Conservation (phyloP, 2,329 filamentous ascomycete species). For the Westerdykella aurantiaca region DNA sequence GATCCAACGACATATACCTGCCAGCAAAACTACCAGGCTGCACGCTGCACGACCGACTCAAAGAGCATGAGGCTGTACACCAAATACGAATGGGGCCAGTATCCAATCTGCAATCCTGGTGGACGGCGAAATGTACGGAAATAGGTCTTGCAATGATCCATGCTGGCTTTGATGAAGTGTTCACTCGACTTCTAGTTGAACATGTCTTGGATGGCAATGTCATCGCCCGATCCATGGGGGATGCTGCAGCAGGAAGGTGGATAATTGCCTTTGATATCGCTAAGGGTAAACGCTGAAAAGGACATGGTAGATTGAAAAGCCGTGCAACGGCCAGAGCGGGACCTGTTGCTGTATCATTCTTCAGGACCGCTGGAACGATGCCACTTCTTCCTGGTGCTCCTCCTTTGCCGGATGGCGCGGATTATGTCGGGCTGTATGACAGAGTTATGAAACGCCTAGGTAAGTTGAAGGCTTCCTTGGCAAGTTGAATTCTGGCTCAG, state of each 20-base stretch:
- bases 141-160: not conserved
- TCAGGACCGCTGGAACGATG: constrained; percentile 1
- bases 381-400: constrained; percentile 2
- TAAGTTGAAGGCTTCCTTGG: not conserved
- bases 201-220: constrained; percentile 4
- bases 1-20: constrained; percentile 5
- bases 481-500: too few species aligned
- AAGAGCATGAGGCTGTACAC: constrained; percentile 4
- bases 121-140: not conserved
- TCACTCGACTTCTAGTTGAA: constrained; percentile 2
- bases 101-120: not conserved
- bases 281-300: not conserved
- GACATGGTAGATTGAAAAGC: constrained; percentile 3
- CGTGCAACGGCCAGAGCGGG: constrained; percentile 2
- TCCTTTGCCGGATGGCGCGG: constrained; percentile 4
- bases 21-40: constrained; percentile 2
- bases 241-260: constrained; percentile 3
- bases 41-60: not conserved
- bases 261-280: not conserved
- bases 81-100: constrained; percentile 6
- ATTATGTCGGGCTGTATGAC: constrained; percentile 1
- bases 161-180: not conserved
- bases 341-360: constrained; percentile 5
- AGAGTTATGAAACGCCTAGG: not conserved
- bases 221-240: constrained; percentile 4